These are phyloP conservation scores for Halteria grandinella DNA, from an alignment of 73 alveolate genomes.

Conservation along the genomic window DNA sequence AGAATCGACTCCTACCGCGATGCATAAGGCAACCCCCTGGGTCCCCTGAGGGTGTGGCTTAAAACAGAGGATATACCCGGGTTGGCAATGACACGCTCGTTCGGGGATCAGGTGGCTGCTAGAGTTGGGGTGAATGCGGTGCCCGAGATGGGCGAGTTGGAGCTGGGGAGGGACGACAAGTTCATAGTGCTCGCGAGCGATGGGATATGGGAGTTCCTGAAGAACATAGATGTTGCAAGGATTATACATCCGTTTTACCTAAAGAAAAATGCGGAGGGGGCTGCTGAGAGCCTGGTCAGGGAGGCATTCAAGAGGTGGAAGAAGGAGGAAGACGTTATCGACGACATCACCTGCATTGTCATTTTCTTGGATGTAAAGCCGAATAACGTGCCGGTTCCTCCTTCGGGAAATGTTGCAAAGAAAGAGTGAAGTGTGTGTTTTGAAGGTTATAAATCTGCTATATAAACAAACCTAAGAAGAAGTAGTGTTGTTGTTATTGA, in stretches of 20 bases:
- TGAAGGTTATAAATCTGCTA: too few relatives aligned
- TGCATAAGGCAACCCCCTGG: slow-evolving; percentile 81
- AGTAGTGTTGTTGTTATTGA: background rate
- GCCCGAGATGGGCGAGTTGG: slow-evolving; percentile 72
- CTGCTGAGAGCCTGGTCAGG: slow-evolving; percentile 85
- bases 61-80: slow-evolving; percentile 94
- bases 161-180: slow-evolving; percentile 81
- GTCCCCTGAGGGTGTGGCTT: slow-evolving; percentile 96
- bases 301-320: slow-evolving; percentile 92
- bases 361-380: slow-evolving; percentile 72
- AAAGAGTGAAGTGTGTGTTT: too few relatives aligned
- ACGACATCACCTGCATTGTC: slow-evolving; percentile 95
- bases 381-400: background rate
- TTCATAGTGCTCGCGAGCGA: slow-evolving; percentile 91
- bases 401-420: too few relatives aligned
- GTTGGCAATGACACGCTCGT: slow-evolving; percentile 97
- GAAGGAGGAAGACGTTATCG: slow-evolving; percentile 89
- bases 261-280: slow-evolving; percentile 90
- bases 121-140: slow-evolving; percentile 87
- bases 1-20: slow-evolving; percentile 86
- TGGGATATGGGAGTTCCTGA: slow-evolving; percentile 93
- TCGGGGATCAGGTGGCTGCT: slow-evolving; percentile 95
- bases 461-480: background rate
- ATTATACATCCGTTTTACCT: slow-evolving; percentile 70
- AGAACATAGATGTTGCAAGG: slow-evolving; percentile 68